Evolutionary conservation across 78 protist genomes (phyloP), one percentile per base, ranked within the genome.

Genomic region (Cavenderia fasciculata): DNA sequence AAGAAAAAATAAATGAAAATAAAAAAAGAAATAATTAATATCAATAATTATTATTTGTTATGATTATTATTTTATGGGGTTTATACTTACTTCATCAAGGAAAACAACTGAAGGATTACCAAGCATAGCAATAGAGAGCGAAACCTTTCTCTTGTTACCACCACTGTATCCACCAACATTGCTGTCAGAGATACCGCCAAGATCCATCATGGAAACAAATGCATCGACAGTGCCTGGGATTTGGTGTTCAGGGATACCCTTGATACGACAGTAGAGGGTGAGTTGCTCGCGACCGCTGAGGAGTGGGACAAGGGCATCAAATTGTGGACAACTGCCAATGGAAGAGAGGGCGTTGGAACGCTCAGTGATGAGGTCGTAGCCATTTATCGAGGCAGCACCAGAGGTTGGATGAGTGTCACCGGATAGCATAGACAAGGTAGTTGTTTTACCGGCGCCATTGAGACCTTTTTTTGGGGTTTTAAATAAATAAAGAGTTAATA

Each of bases 371-470:
- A 92, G n/a, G 41, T 54, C 66, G 71, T 11, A 38, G 31, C 97
- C 98, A 75, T 71, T 59, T 65, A 97, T 85, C 27, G 31, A 14
- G 12, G 95, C 95, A 27, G 4, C 38, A 34, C 99, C 99, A 12
- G 82, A 10, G 0, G 97, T 56, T 0, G 98, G 96, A 27, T 72
- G 31, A 21, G 49, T 10, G 56, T 92, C 89, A 40, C 99, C 98
- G 0, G 97, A 86, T n/a, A 98, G 59, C 93, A 98, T 93, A 10
- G 74, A 29, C 1, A 97, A 47, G 12, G 97, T 87, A 2, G 98
- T 97, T 6, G 98, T 94, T 76, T 97, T 97, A 34, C 99, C 99
- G 0, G 98, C 98, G 31, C 98, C 99, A 65, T 97, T 97, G 34
- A 96, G 93, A 25, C 74, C 74, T n/a, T n/a, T n/a, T n/a, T n/a